Base-by-base conservation (phyloP, 345 rosid species). In the Geranium rotundifolium region DNA sequence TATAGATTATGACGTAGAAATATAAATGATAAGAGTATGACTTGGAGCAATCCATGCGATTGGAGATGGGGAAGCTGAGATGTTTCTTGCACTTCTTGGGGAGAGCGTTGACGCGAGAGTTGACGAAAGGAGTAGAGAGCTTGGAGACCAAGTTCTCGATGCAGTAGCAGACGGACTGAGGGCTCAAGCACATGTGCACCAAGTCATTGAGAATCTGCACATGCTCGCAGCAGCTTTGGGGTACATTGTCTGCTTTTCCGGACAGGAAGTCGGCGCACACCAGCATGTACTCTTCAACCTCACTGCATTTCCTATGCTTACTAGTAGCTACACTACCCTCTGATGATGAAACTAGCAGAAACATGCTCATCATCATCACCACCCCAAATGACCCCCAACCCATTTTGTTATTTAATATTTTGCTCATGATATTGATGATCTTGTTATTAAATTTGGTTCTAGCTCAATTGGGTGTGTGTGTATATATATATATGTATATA, bases 51-150 rank as follows among this genome's bases (percentile, higher is more conserved):
- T 77, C 66, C 79, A 75, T 75, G 61, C 37, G 34, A 61, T 67
- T 69, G 16, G 81, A 77, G 54, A 80, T 64, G 37, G 81, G 84
- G 62, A 80, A 77, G 62, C 81, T 80, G 27, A 80, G 80, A 59
- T 67, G 19, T 19, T 77, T 77, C n/a, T 73, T 64, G 62, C 82
- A 79, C 13, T 59, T 56, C 10, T 0, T 52, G 41, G 80, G 82
- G 67, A 79, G 76, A 41, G 65, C 65, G 16, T 34, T 29, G 29
- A 76, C 69, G 57, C 66, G 62, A 0, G 19, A 1, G 1, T 50
- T 30, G 1, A 71, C 34, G 37, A 78, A 75, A 64, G 56, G 77
- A 67, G 66, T 77, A 17, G 62, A 23, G 8, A 67, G 66, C 23
- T 19, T 63, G 49, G 14, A 2, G 15, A 71, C 77, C 74, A 78